These are phyloP conservation scores for Peronosclerospora sorghi DNA, from an alignment of 352 stramenopile genomes.

Conservation along the genomic window DNA sequence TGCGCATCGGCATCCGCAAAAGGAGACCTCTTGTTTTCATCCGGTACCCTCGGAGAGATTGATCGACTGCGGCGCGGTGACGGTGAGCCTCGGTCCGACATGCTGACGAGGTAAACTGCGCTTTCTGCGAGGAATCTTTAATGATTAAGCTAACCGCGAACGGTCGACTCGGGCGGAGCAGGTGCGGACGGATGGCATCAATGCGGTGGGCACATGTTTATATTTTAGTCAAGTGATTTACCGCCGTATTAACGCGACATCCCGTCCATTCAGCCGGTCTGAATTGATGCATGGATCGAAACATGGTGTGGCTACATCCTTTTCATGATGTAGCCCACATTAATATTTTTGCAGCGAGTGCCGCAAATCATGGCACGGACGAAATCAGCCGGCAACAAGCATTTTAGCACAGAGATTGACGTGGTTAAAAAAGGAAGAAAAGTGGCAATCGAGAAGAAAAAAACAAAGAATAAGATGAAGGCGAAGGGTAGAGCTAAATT, in stretches of 20 bases:
- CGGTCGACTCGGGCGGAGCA: slow-evolving; percentile 14
- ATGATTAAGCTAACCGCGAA: slow-evolving; percentile 2
- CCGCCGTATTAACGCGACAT: slow-evolving; percentile 2
- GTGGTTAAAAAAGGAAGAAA: slow-evolving; percentile 24
- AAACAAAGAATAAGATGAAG: slow-evolving; percentile 47
- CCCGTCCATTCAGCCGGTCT: background rate
- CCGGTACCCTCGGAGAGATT: slow-evolving; percentile 9
- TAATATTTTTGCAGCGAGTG: background rate
- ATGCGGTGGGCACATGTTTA: background rate
- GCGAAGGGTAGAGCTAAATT: slow-evolving; percentile 43
- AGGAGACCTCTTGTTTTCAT: slow-evolving; percentile 12
- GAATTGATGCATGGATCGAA: background rate
- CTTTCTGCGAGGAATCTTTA: background rate
- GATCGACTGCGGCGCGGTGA: slow-evolving; percentile 16
- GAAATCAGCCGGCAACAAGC: slow-evolving; percentile 25
- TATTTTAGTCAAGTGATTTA: slow-evolving; percentile 11
- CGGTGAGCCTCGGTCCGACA: slow-evolving; percentile 31
- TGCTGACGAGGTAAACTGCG: slow-evolving; percentile 10
- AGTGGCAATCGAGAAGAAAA: slow-evolving; percentile 28
- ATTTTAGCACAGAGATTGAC: slow-evolving; percentile 20
- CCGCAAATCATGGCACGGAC: slow-evolving; percentile 30
- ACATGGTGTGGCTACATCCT: background rate
- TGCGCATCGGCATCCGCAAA: background rate
- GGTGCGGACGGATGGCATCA: slow-evolving; percentile 6
- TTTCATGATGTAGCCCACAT: background rate